Conservation (phyloP, 2,329 filamentous ascomycete genomes). For the Colletotrichum costaricense region DNA sequence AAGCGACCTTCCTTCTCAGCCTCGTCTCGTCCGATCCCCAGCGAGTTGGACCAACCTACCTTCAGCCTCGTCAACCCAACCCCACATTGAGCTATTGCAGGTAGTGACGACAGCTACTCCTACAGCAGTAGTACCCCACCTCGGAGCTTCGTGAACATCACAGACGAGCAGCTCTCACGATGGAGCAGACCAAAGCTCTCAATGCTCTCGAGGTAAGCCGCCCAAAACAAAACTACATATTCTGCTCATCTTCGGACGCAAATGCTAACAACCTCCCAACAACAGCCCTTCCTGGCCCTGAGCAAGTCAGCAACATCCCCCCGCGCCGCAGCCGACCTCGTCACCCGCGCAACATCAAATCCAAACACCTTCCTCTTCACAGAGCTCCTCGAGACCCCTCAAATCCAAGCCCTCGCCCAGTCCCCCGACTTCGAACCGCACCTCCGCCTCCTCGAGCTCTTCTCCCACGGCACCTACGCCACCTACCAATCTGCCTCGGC, state of each 20-base stretch:
- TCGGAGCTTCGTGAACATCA: constrained; percentile 10
- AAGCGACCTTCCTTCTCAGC: background rate
- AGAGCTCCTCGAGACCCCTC: constrained; percentile 85
- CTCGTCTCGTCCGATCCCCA: constrained; percentile 20
- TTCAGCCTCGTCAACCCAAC: constrained; percentile 28
- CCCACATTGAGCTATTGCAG: constrained; percentile 13
- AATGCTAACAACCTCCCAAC: constrained; percentile 40
- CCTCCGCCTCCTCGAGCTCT: constrained; percentile 83
- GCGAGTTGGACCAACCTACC: background rate
- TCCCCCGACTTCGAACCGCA: constrained; percentile 70
- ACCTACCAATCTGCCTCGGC: constrained; percentile 67
- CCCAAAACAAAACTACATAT: background rate
- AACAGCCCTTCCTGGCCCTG: constrained; percentile 88
- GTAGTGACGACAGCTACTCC: constrained; percentile 12
- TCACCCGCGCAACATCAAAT: constrained; percentile 88
- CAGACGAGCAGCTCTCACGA: constrained; percentile 47
- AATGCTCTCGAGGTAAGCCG: constrained; percentile 70
- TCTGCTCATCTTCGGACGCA: background rate
- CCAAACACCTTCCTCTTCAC: constrained; percentile 93
- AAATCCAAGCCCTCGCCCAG: constrained; percentile 78
- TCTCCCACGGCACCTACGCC: constrained; percentile 90
- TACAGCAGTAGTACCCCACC: background rate
- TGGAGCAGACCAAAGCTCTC: constrained; percentile 80
- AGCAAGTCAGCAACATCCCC: constrained; percentile 87
- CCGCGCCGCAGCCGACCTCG: constrained; percentile 85